A percentile compares a stretch with the other conserved stretches of the same genome.
Evolutionary conservation across 768 basidiomycete genomes (phyloP).

Genomic region (Strobilomyces dryophilus): DNA sequence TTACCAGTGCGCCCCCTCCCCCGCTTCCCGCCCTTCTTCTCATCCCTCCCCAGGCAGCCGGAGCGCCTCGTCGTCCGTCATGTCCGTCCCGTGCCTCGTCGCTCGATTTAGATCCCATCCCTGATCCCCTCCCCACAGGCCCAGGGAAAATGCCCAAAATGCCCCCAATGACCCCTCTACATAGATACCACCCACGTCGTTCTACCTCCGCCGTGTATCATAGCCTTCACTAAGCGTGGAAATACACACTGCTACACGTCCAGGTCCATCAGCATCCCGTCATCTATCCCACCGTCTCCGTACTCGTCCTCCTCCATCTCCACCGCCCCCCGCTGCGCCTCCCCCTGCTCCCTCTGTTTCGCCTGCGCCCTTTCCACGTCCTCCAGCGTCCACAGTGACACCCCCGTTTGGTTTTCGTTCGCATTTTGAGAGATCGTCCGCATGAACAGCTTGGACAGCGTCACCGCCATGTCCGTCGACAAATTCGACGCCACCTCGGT

Average conservation of each 20-base stretch:
- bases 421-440: conserved; percentile 98
- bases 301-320: conserved; percentile 54
- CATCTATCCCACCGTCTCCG: conserved; percentile 61
- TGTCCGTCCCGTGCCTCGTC: conserved; percentile 31
- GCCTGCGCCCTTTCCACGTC: conserved; percentile 85
- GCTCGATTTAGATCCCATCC: conserved; percentile 4
- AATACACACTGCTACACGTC: conserved; percentile 31
- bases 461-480: conserved; percentile 96
- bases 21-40: neutral
- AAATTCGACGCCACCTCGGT: conserved; percentile 97
- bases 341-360: conserved; percentile 67
- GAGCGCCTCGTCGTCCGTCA: conserved; percentile 43
- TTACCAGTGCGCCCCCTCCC: conserved; percentile 38
- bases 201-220: conserved; percentile 14
- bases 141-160: conserved; percentile 37
- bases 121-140: conserved; percentile 24
- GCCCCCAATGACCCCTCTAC: conserved; percentile 19
- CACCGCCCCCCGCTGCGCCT: conserved; percentile 31
- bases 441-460: conserved; percentile 94
- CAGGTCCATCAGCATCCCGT: conserved; percentile 56
- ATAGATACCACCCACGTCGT: conserved; percentile 13
- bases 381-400: conserved; percentile 93
- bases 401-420: conserved; percentile 91
- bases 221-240: neutral
- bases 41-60: conserved; percentile 42